Conservation (phyloP, 192 early-diverging fungal genomes). For the Backusella tarrabulga region DNA sequence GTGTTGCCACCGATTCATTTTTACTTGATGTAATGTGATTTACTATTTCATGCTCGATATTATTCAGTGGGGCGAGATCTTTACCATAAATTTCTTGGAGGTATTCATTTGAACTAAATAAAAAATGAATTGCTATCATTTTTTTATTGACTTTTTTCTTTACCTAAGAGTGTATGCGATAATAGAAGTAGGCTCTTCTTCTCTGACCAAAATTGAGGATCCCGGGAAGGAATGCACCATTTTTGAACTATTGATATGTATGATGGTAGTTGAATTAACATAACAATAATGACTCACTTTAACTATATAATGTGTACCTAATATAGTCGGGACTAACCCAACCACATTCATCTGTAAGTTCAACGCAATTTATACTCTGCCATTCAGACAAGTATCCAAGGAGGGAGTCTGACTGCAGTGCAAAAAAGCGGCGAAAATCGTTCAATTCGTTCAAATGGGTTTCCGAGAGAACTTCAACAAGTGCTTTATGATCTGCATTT, state of each 20-base stretch:
- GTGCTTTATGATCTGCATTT: constrained; percentile 25
- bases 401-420: constrained; percentile 32
- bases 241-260: neutral
- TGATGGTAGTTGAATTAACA: neutral
- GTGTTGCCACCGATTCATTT: neutral
- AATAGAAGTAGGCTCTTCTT: constrained; percentile 88
- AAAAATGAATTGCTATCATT: neutral
- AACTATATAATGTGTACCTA: constrained; percentile 28
- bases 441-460: constrained; percentile 43
- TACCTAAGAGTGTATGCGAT: constrained; percentile 84
- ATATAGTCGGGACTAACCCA: constrained; percentile 59
- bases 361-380: constrained; percentile 42
- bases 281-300: neutral
- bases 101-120: constrained; percentile 47
- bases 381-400: constrained; percentile 47
- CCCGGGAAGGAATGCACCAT: constrained; percentile 74
- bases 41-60: neutral
- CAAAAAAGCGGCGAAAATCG: constrained; percentile 48
- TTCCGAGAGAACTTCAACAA: constrained; percentile 41
- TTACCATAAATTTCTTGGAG: constrained; percentile 25
- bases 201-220: constrained; percentile 79
- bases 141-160: neutral
- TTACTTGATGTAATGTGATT: neutral
- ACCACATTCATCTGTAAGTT: constrained; percentile 22
- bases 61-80: neutral